Conservation (phyloP, 1,284 basidiomycete species). For the Rhodotorula sp. region DNA sequence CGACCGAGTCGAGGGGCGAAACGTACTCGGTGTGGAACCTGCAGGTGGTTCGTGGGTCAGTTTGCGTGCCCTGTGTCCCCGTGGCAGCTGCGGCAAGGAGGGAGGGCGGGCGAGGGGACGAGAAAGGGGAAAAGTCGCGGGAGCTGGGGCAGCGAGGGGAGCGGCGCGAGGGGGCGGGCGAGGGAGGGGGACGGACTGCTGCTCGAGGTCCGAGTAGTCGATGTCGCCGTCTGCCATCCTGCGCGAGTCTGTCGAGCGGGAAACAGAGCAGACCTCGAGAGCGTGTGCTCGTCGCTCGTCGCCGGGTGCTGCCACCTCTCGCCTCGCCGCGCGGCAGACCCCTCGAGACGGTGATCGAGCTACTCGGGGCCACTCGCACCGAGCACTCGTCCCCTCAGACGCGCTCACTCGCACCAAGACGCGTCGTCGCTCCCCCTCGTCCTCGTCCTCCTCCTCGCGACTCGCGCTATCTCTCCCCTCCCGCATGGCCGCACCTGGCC, state of each 20-base stretch:
- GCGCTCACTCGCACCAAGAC: too few relatives aligned
- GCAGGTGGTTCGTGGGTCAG: constrained; percentile 2
- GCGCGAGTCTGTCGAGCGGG: background rate
- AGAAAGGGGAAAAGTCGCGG: background rate
- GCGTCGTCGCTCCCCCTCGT: background rate
- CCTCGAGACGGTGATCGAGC: too few relatives aligned
- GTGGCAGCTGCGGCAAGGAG: background rate
- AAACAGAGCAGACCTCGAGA: too few relatives aligned
- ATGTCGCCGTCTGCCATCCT: constrained; percentile 57
- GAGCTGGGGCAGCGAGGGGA: background rate
- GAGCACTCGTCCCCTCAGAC: too few relatives aligned
- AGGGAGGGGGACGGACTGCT: constrained; percentile 62
- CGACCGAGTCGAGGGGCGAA: constrained; percentile 52
- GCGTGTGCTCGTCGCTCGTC: too few relatives aligned
- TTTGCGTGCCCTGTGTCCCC: too few relatives aligned
- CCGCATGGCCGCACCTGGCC: background rate
- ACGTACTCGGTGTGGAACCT: constrained; percentile 49
- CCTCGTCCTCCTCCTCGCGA: background rate
- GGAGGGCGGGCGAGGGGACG: background rate
- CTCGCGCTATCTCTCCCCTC: background rate
- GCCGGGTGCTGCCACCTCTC: too few relatives aligned
- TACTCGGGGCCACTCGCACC: too few relatives aligned
- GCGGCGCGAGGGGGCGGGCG: background rate
- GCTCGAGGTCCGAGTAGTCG: constrained; percentile 92
- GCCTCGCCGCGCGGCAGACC: too few relatives aligned